Evolutionary conservation across 1,284 basidiomycete species (phyloP).

Genomic region (Sporisorium reilianum): DNA sequence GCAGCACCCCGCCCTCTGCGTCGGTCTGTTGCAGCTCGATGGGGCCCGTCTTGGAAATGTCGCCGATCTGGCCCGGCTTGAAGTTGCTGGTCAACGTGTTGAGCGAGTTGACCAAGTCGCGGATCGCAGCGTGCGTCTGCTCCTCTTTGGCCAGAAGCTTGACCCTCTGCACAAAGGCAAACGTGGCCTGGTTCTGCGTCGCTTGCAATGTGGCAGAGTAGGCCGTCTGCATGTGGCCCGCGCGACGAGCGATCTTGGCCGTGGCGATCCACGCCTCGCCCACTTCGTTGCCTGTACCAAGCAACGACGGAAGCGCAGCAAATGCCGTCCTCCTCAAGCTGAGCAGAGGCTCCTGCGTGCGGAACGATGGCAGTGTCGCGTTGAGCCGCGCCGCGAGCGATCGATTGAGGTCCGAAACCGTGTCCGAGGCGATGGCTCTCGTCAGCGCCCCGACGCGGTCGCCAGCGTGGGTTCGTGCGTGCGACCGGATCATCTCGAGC

Average conservation of each 20-base stretch:
- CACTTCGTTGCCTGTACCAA: conserved; percentile 70
- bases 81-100: conserved; percentile 28
- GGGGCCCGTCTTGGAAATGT: conserved; percentile 15
- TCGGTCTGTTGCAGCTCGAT: conserved; percentile 42
- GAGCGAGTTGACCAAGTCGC: conserved; percentile 87
- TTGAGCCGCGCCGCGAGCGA: conserved; percentile 78
- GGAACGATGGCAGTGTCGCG: conserved; percentile 87
- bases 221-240: conserved; percentile 94
- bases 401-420: conserved; percentile 32
- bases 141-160: conserved; percentile 86
- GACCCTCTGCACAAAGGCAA: conserved; percentile 90
- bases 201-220: conserved; percentile 96
- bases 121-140: conserved; percentile 86
- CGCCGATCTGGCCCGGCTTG: conserved; percentile 30
- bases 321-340: conserved; percentile 91
- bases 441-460: conserved; percentile 30
- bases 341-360: conserved; percentile 88
- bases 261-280: conserved; percentile 81
- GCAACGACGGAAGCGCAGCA: conserved; percentile 65
- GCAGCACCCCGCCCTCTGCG: conserved; percentile 20
- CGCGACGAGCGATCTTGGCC: conserved; percentile 93
- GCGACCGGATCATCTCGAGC: conserved; percentile 76
- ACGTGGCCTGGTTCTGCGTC: conserved; percentile 79
- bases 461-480: conserved; percentile 21
- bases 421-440: conserved; percentile 70